A percentile compares a stretch with the other conserved stretches of the same genome.
Evolutionary conservation across 306 rosid species (phyloP).

Genomic region (Vigna hirtella): DNA sequence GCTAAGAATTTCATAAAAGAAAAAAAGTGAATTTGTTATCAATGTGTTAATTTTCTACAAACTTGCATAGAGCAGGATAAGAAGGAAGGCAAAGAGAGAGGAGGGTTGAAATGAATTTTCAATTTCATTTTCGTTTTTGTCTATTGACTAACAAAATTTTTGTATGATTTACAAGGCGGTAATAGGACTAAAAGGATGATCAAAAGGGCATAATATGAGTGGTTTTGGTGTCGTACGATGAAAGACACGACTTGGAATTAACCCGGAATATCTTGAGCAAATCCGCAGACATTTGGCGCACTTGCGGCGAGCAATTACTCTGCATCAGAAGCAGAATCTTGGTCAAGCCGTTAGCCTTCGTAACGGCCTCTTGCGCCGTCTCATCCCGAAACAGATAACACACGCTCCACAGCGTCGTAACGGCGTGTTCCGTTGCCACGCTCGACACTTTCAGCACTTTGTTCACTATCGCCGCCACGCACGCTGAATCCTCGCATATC

Average conservation of each 20-base stretch:
- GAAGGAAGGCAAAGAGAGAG: background rate
- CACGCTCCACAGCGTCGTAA: conserved; percentile 86
- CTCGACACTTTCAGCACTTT: conserved; percentile 74
- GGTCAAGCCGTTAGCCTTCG: conserved; percentile 77
- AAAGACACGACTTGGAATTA: conserved; percentile 67
- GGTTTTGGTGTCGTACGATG: conserved; percentile 80
- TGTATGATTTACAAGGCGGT: conserved; percentile 60
- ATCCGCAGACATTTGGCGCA: conserved; percentile 82
- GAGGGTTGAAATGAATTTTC: conserved; percentile 46
- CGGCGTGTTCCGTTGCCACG: conserved; percentile 83
- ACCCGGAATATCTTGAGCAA: conserved; percentile 83
- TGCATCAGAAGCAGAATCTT: conserved; percentile 90
- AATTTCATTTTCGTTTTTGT: conserved; percentile 10
- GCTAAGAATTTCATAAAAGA: background rate
- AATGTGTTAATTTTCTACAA: background rate
- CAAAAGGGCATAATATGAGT: conserved; percentile 96
- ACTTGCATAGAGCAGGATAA: background rate
- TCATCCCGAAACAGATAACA: conserved; percentile 75
- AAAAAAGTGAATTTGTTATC: no score
- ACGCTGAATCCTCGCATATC: conserved; percentile 66
- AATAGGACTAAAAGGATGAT: background rate
- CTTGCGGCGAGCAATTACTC: conserved; percentile 77
- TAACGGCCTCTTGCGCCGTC: conserved; percentile 73
- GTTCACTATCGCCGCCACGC: conserved; percentile 68
- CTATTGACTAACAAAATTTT: conserved; percentile 72